Evolutionary conservation across 257 asterid species (phyloP).

Genomic region (Fraxinus americana): DNA sequence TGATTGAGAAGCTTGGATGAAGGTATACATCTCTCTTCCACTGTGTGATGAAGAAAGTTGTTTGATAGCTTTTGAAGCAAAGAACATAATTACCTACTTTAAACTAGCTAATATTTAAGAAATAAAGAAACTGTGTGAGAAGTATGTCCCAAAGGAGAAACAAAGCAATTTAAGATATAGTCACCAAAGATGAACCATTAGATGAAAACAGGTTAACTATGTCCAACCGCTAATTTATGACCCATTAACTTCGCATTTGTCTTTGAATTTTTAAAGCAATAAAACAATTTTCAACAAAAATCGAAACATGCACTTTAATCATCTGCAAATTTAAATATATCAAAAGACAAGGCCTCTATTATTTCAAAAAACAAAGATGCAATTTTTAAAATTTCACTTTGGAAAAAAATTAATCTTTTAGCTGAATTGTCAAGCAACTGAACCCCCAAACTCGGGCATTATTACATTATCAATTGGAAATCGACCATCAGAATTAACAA

Average conservation of each 20-base stretch:
- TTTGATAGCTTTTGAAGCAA: not conserved
- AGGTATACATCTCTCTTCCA: not conserved
- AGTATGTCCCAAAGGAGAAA: not conserved
- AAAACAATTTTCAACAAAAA: not conserved
- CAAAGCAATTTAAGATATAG: not conserved
- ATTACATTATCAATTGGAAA: constrained; percentile 5
- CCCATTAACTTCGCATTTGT: not conserved
- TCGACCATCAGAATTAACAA: constrained; percentile 10
- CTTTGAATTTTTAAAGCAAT: not conserved
- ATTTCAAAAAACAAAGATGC: not conserved
- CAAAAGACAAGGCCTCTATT: not conserved
- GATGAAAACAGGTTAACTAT: not conserved
- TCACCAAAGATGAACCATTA: not conserved
- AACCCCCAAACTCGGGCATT: not conserved
- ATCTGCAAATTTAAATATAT: not conserved
- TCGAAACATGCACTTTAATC: not conserved
- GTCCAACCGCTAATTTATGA: not conserved
- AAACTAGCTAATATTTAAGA: not conserved
- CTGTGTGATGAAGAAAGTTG: not conserved
- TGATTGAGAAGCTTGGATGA: not conserved
- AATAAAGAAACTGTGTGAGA: not conserved
- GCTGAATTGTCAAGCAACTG: constrained; percentile 8
- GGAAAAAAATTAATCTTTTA: not conserved
- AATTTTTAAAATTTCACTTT: not conserved
- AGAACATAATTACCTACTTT: not conserved